These are phyloP conservation scores for Phytophthora cryptogea DNA, from an alignment of 352 stramenopile species.

Conservation along the genomic window DNA sequence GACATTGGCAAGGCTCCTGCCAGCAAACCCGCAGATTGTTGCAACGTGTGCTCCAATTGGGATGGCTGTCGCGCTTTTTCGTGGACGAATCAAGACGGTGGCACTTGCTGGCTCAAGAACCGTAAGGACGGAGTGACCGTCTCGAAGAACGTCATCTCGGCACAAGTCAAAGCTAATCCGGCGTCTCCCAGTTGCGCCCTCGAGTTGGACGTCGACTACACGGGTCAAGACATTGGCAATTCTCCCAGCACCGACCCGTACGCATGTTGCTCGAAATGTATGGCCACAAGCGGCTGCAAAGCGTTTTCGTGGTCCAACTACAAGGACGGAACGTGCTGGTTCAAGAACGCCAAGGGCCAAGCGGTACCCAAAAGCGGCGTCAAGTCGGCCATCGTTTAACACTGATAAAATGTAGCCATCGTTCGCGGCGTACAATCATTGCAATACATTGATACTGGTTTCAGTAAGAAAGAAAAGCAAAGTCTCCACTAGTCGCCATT, in stretches of 20 bases:
- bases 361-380: conserved; percentile 1
- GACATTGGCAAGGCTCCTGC: conserved; percentile 30
- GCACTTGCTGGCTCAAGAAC: conserved; percentile 69
- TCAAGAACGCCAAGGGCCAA: conserved; percentile 49
- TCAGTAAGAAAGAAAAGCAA: conserved; percentile 3
- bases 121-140: conserved; percentile 12
- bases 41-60: conserved; percentile 32
- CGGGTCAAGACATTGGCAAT: conserved; percentile 28
- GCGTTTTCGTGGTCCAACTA: conserved; percentile 48
- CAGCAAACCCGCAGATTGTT: conserved; percentile 21
- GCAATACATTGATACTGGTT: neutral
- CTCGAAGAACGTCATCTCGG: conserved; percentile 15
- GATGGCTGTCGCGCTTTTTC: conserved; percentile 48
- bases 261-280: conserved; percentile 38
- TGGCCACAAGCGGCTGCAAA: conserved; percentile 19
- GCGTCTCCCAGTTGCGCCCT: conserved; percentile 31
- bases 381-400: conserved; percentile 22
- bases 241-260: conserved; percentile 22
- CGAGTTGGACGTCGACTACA: conserved; percentile 39
- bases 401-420: too few relatives aligned
- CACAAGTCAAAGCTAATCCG: conserved; percentile 20
- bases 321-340: conserved; percentile 54
- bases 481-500: neutral
- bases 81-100: conserved; percentile 47
- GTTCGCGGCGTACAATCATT: conserved; percentile 1